Evolutionary conservation across 805 yeast genomes (phyloP).

Genomic region (Wickerhamomyces hampshirensis): DNA sequence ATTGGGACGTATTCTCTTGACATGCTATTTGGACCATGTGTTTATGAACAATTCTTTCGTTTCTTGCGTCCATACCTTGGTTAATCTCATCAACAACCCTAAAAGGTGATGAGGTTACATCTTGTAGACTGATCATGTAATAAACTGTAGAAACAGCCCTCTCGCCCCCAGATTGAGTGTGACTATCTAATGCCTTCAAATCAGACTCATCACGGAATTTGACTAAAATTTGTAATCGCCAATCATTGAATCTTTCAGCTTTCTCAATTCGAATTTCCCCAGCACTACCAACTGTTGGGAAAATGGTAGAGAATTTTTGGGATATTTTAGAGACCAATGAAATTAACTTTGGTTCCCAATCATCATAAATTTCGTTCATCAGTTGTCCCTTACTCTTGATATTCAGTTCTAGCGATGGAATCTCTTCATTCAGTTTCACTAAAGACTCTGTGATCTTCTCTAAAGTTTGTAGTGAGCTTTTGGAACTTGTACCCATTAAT

Average conservation of each 20-base stretch:
- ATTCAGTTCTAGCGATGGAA: conserved; percentile 20
- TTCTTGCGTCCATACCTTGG: conserved; percentile 96
- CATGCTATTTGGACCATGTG: conserved; percentile 89
- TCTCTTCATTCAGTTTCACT: conserved; percentile 15
- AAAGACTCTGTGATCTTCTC: conserved; percentile 25
- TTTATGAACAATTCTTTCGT: conserved; percentile 82
- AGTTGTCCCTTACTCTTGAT: conserved; percentile 24
- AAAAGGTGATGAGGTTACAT: conserved; percentile 82
- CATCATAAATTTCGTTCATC: conserved; percentile 33
- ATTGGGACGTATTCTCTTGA: conserved; percentile 60
- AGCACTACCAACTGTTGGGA: conserved; percentile 74
- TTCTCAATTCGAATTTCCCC: conserved; percentile 69
- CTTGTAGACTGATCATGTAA: conserved; percentile 87
- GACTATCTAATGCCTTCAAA: conserved; percentile 71
- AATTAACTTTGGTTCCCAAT: conserved; percentile 63
- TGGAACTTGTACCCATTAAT: conserved; percentile 31
- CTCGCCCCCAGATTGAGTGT: conserved; percentile 96
- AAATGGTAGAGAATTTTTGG: conserved; percentile 56
- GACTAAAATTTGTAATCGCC: conserved; percentile 83
- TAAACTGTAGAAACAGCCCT: conserved; percentile 92
- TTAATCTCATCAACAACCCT: conserved; percentile 96
- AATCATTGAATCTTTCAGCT: conserved; percentile 54
- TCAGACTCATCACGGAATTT: conserved; percentile 76
- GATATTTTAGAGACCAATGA: conserved; percentile 53
- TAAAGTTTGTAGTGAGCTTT: conserved; percentile 32